These are phyloP conservation scores for Capsella rubella DNA, from an alignment of 441 rosid genomes.

Conservation along the genomic window DNA sequence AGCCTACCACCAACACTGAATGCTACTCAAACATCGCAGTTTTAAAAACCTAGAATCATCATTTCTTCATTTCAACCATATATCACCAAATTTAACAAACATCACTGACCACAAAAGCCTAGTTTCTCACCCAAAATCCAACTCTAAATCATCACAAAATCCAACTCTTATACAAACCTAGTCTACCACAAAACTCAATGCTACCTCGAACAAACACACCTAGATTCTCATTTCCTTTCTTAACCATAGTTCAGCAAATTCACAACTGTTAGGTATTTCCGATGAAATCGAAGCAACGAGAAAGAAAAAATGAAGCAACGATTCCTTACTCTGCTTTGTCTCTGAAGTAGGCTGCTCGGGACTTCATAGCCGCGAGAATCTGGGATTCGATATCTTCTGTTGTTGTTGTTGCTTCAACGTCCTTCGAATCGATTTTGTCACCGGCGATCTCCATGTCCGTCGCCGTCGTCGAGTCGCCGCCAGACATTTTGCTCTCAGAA, in stretches of 20 bases:
- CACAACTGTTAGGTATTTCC: not conserved
- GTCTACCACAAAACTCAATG: not conserved
- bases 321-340: slow-evolving; percentile 36
- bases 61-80: not conserved
- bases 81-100: not conserved
- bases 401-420: not conserved
- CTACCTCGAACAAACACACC: slow-evolving; percentile 13
- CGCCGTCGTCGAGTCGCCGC: slow-evolving; percentile 38
- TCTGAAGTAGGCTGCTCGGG: slow-evolving; percentile 71
- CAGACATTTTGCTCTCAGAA: slow-evolving; percentile 10
- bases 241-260: not conserved
- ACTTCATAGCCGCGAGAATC: slow-evolving; percentile 72
- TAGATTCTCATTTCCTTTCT: not conserved
- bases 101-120: not conserved
- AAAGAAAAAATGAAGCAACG: not conserved
- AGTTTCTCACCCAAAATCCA: slow-evolving; percentile 23
- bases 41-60: not conserved
- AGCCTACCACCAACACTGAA: not conserved
- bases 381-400: slow-evolving; percentile 52
- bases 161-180: not conserved
- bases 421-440: slow-evolving; percentile 1
- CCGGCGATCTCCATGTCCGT: slow-evolving; percentile 18
- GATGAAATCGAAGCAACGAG: slow-evolving; percentile 1
- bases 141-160: not conserved
- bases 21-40: not conserved